These are phyloP conservation scores for Solanum tarijense DNA, from an alignment of 257 asterid genomes.

Conservation along the genomic window DNA sequence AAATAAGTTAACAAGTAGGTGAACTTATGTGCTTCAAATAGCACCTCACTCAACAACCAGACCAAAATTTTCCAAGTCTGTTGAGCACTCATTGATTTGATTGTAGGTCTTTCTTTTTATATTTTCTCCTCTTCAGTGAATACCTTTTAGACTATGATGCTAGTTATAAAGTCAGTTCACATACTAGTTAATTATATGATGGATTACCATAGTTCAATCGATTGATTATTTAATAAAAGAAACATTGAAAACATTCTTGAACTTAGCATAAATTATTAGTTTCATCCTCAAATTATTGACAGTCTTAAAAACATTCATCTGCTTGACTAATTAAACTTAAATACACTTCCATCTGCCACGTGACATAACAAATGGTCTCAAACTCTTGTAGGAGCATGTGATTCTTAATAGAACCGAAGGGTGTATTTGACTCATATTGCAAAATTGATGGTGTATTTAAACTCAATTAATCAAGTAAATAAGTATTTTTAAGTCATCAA, in stretches of 20 bases:
- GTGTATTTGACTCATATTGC: too few species aligned
- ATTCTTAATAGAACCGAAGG: too few species aligned
- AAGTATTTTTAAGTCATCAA: too few species aligned
- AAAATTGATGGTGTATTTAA: rapidly evolving
- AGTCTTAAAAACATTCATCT: too few species aligned
- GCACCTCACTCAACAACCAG: not conserved
- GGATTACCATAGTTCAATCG: too few species aligned
- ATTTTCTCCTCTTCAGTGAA: not conserved
- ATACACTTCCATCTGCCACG: rapidly evolving
- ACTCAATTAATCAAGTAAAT: too few species aligned
- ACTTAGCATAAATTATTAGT: too few species aligned
- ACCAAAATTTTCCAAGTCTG: not conserved
- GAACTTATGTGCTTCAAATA: not conserved
- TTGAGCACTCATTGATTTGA: not conserved
- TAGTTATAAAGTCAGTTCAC: not conserved
- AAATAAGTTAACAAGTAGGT: not conserved
- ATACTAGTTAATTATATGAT: not conserved
- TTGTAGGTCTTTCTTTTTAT: not conserved
- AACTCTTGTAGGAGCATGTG: too few species aligned
- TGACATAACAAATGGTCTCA: too few species aligned
- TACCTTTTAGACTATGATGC: not conserved
- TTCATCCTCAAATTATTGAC: too few species aligned
- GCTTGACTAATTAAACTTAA: too few species aligned
- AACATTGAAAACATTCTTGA: rapidly evolving
- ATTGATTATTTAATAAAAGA: not conserved